Conservation (phyloP, 1,284 basidiomycete genomes). For the Ceratobasidium sp. region DNA sequence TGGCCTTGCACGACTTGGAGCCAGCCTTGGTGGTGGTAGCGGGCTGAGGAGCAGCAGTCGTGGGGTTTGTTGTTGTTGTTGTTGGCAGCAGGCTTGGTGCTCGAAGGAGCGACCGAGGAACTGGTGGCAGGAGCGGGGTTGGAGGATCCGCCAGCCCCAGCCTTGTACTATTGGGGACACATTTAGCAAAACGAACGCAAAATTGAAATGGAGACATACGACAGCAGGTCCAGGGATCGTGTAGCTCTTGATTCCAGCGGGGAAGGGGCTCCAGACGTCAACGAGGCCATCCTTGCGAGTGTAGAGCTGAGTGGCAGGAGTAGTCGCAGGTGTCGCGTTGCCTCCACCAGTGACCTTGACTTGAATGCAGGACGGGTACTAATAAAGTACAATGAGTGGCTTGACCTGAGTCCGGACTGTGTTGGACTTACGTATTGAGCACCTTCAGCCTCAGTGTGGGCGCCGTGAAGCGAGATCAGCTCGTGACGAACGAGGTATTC, state of each 20-base stretch:
- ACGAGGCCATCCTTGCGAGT: slow-evolving; percentile 13
- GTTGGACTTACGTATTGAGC: slow-evolving; percentile 44
- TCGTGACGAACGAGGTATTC: slow-evolving; percentile 75
- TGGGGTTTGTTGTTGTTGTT: slow-evolving; percentile 37
- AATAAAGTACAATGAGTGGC: too few species aligned
- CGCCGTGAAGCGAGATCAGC: slow-evolving; percentile 72
- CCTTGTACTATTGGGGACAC: background rate
- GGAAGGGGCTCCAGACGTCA: slow-evolving; percentile 7
- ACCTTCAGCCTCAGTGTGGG: slow-evolving; percentile 57
- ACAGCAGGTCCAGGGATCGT: slow-evolving; percentile 25
- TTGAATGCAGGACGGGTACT: slow-evolving; percentile 73
- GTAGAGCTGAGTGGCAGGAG: slow-evolving; percentile 31
- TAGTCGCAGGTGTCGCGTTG: background rate
- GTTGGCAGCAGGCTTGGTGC: slow-evolving; percentile 40
- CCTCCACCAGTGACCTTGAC: slow-evolving; percentile 58
- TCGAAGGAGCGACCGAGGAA: background rate
- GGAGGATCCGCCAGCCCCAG: background rate
- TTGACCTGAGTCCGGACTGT: background rate
- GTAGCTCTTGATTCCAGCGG: background rate
- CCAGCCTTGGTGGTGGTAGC: background rate
- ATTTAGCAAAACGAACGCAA: background rate
- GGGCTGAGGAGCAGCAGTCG: background rate
- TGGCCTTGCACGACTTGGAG: slow-evolving; percentile 19
- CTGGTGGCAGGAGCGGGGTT: slow-evolving; percentile 13
- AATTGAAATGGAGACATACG: background rate